Evolutionary conservation across 2,329 filamentous ascomycete species (phyloP).

Genomic region (Phaeosphaeriaceae sp.): DNA sequence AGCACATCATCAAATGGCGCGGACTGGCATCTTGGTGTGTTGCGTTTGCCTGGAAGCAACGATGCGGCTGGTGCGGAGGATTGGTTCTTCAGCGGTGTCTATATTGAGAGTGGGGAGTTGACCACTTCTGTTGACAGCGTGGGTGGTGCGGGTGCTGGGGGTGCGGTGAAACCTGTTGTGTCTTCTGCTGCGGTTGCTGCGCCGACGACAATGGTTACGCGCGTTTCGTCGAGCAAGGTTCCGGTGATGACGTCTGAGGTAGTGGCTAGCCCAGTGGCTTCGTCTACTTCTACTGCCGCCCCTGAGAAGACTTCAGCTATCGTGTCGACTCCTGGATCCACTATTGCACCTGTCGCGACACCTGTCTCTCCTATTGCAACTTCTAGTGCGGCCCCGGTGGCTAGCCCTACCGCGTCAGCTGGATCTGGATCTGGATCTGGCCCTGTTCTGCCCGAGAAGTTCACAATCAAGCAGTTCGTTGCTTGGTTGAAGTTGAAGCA

Average conservation of each 20-base stretch:
- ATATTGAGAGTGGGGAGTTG: conserved; percentile 66
- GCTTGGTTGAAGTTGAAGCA: conserved; percentile 34
- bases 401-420: conserved; percentile 9
- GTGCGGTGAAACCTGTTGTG: conserved; percentile 7
- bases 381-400: neutral
- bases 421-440: conserved; percentile 17
- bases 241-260: conserved; percentile 7
- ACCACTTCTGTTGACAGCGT: conserved; percentile 37
- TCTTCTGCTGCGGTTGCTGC: conserved; percentile 8
- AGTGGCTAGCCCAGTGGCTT: conserved; percentile 1
- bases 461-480: conserved; percentile 37
- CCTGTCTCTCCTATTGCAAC: conserved; percentile 11
- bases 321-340: conserved; percentile 1
- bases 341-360: conserved; percentile 1
- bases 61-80: conserved; percentile 64
- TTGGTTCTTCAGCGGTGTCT: conserved; percentile 76
- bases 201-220: conserved; percentile 10
- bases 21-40: conserved; percentile 76
- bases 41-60: conserved; percentile 68
- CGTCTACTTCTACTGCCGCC: neutral
- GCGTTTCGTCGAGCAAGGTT: conserved; percentile 8
- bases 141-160: conserved; percentile 17
- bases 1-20: conserved; percentile 70
- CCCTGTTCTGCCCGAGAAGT: conserved; percentile 27
- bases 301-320: neutral